Conservation (phyloP, 2,329 filamentous ascomycete genomes). For the Verticillium klebahnii region DNA sequence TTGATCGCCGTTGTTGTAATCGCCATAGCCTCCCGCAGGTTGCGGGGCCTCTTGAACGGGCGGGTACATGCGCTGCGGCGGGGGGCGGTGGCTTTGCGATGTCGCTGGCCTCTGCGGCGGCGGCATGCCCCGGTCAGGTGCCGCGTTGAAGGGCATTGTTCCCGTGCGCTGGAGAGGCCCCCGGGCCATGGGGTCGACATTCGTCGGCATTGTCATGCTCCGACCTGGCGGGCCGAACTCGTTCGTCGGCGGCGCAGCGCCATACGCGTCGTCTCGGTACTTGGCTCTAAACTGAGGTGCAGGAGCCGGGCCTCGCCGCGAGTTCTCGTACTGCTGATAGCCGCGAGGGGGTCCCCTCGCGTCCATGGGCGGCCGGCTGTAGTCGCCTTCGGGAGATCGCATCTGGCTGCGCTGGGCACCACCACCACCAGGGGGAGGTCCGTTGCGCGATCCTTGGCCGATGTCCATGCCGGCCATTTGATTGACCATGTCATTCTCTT, state of each 20-base stretch:
- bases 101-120: conserved; percentile 45
- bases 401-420: conserved; percentile 21
- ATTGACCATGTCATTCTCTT: conserved; percentile 35
- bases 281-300: conserved; percentile 28
- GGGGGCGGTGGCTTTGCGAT: conserved; percentile 45
- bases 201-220: conserved; percentile 58
- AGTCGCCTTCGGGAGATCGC: conserved; percentile 23
- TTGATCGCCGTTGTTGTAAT: conserved; percentile 35
- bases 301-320: conserved; percentile 17
- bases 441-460: conserved; percentile 17
- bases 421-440: conserved; percentile 13
- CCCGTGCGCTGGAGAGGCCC: conserved; percentile 32
- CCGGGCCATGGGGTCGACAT: conserved; percentile 28
- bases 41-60: conserved; percentile 34
- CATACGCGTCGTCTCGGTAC: conserved; percentile 31
- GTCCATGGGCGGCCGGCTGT: conserved; percentile 27
- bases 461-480: conserved; percentile 38
- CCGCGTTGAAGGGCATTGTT: conserved; percentile 41
- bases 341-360: conserved; percentile 30
- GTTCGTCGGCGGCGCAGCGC: conserved; percentile 27
- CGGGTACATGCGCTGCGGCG: conserved; percentile 48
- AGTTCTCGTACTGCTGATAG: conserved; percentile 25
- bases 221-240: conserved; percentile 48
- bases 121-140: conserved; percentile 39
- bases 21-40: conserved; percentile 21